Evolutionary conservation across 805 yeast genomes (phyloP).

Genomic region (Wickerhamiella dianesei): DNA sequence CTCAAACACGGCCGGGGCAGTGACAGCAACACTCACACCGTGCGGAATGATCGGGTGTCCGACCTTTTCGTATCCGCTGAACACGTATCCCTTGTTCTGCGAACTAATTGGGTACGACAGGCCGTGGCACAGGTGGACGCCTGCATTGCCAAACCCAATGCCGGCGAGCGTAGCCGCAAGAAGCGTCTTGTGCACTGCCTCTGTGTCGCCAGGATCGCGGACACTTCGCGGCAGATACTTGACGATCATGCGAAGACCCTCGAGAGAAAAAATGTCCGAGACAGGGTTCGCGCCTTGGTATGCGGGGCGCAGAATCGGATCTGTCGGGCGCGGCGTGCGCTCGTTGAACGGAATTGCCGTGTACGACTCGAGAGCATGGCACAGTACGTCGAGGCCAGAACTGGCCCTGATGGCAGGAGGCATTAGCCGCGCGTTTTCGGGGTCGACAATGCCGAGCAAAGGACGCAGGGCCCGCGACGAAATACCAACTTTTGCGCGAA

Average conservation of each 20-base stretch:
- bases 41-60: slow-evolving; percentile 33
- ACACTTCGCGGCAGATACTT: slow-evolving; percentile 31
- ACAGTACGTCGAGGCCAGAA: slow-evolving; percentile 33
- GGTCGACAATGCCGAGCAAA: slow-evolving; percentile 32
- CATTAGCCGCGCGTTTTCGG: slow-evolving; percentile 29
- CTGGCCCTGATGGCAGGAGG: slow-evolving; percentile 31
- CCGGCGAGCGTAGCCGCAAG: slow-evolving; percentile 35
- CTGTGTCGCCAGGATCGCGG: slow-evolving; percentile 29
- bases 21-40: slow-evolving; percentile 34
- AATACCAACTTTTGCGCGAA: slow-evolving; percentile 32
- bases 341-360: slow-evolving; percentile 32
- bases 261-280: slow-evolving; percentile 32
- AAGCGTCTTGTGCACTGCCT: slow-evolving; percentile 32
- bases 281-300: slow-evolving; percentile 35
- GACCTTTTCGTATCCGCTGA: slow-evolving; percentile 26
- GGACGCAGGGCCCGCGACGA: slow-evolving; percentile 33
- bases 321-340: slow-evolving; percentile 28
- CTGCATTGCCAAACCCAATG: slow-evolving; percentile 34
- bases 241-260: slow-evolving; percentile 29
- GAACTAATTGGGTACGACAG: slow-evolving; percentile 30
- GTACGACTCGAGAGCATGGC: slow-evolving; percentile 34
- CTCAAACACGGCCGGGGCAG: slow-evolving; percentile 33
- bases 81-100: slow-evolving; percentile 27
- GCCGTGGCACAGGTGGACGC: slow-evolving; percentile 33
- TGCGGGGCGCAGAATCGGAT: slow-evolving; percentile 29